Evolutionary conservation across 441 rosid genomes (phyloP), one percentile per base, ranked within the genome.

Genomic region (Hura crepitans): DNA sequence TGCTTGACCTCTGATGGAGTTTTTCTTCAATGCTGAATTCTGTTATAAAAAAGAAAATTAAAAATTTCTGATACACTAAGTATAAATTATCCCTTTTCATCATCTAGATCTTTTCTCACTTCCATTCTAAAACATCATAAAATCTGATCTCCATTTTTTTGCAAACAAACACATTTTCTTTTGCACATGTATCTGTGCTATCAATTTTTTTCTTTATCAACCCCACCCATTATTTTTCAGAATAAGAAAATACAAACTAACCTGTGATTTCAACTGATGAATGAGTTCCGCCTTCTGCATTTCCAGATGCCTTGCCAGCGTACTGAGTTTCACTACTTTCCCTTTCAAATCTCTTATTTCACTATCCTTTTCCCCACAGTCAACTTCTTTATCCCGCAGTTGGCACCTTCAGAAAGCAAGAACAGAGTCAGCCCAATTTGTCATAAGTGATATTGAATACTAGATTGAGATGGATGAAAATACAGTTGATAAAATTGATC

Each of bases 301-400:
- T 79, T 89, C 94, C 69, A 85, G 68, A 78, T 88, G 90, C 79
- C 88, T 83, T 61, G 75, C 87, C 59, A 80, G 74, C 72, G 80
- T 73, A 68, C 81, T 82, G 56, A 88, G 86, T 81, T 86, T 87
- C 54, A 92, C 89, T 49, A 89, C 82, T 71, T 89, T 90, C 60
- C 81, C 94, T 80, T 94, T 94, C 28, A 92, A 53, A 72, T 85
- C 89, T 85, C 85, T 89, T 64, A 87, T 86, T 68, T 85, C 83
- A 11, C 79, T 55, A 22, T 87, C 92, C 65, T 87, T 89, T 65
- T 94, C 99, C 86, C 97, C 84, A 69, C 89, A 82, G 35, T 85
- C 88, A 58, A 84, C 90, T 81, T 94, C 99, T 72, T 82, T 90
- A 75, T 94, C 96, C 58, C 97, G 85, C 72, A 90, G 66, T 56